Percentiles rank a stretch among this genome's conserved stretches.
Evolutionary conservation across 2,329 filamentous ascomycete species (phyloP).

Genomic region (Curvularia spicifera): DNA sequence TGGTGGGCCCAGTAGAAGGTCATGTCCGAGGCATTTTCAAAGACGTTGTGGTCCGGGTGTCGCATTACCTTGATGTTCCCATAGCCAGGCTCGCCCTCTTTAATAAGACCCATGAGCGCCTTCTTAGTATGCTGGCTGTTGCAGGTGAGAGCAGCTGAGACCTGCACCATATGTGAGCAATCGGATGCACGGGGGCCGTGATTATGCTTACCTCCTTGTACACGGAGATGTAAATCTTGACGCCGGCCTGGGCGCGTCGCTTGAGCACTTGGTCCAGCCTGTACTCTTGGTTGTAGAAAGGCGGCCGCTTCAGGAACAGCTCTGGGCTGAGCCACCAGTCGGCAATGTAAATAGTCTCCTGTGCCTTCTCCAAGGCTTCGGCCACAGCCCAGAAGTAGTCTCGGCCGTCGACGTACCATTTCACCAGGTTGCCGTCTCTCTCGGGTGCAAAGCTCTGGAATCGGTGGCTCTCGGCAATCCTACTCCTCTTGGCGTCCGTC

Average conservation of each 20-base stretch:
- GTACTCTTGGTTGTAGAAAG: conserved; percentile 82
- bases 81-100: conserved; percentile 78
- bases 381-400: conserved; percentile 97
- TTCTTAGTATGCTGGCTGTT: conserved; percentile 94
- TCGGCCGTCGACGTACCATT: conserved; percentile 96
- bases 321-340: conserved; percentile 98
- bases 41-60: conserved; percentile 92
- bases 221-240: conserved; percentile 91
- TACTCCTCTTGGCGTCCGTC: conserved; percentile 80
- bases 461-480: conserved; percentile 74
- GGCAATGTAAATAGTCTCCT: conserved; percentile 91
- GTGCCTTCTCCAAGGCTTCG: conserved; percentile 83
- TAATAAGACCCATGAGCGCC: conserved; percentile 79
- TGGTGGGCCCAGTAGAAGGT: conserved; percentile 98
- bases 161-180: conserved; percentile 28
- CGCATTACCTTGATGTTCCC: conserved; percentile 90
- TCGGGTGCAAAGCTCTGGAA: conserved; percentile 92
- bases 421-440: conserved; percentile 81
- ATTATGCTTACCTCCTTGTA: conserved; percentile 73
- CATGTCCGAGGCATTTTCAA: conserved; percentile 94
- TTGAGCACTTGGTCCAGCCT: conserved; percentile 87
- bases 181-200: too few relatives aligned
- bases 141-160: conserved; percentile 70
- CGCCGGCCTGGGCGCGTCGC: conserved; percentile 85
- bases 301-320: conserved; percentile 82